Percentiles rank a stretch among this genome's conserved stretches.
These are phyloP conservation scores for Ensete glaucum DNA, from an alignment of 176 grass and related monocot genomes.

Conservation along the genomic window DNA sequence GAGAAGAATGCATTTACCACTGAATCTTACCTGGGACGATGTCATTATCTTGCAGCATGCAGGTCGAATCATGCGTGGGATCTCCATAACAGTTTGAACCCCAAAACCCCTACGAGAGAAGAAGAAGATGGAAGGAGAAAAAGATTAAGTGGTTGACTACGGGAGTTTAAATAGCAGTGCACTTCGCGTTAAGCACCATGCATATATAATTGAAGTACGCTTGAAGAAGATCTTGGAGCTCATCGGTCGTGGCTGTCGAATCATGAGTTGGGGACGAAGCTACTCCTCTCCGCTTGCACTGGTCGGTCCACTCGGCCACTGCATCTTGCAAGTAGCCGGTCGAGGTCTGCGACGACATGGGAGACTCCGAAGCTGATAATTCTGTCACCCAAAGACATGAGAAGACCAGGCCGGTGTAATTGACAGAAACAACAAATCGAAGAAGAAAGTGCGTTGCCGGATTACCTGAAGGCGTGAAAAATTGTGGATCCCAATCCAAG, in stretches of 20 bases:
- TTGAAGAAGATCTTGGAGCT: constrained; percentile 53
- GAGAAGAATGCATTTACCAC: too few species aligned
- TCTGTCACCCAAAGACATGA: not conserved
- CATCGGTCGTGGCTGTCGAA: constrained; percentile 16
- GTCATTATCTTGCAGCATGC: constrained; percentile 1
- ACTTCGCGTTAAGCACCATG: not conserved
- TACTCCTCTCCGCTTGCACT: constrained; percentile 18
- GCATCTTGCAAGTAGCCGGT: constrained; percentile 19
- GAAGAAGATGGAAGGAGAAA: not conserved
- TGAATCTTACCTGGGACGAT: not conserved
- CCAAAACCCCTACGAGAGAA: constrained; percentile 57
- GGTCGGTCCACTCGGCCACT: constrained; percentile 5
- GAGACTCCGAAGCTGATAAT: constrained; percentile 16
- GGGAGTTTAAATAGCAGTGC: not conserved
- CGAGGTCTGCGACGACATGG: constrained; percentile 7
- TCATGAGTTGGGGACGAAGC: constrained; percentile 3
- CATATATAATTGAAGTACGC: constrained; percentile 11
- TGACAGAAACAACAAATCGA: not conserved
- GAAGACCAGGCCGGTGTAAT: not conserved
- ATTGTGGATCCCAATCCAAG: constrained; percentile 39
- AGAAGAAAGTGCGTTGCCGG: not conserved
- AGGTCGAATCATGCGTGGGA: constrained; percentile 4
- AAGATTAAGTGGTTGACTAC: too few species aligned
- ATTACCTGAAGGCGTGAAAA: constrained; percentile 36
- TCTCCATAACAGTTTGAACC: constrained; percentile 39